Conservation (phyloP, 345 rosid genomes). For the Cardiospermum halicacabum region DNA sequence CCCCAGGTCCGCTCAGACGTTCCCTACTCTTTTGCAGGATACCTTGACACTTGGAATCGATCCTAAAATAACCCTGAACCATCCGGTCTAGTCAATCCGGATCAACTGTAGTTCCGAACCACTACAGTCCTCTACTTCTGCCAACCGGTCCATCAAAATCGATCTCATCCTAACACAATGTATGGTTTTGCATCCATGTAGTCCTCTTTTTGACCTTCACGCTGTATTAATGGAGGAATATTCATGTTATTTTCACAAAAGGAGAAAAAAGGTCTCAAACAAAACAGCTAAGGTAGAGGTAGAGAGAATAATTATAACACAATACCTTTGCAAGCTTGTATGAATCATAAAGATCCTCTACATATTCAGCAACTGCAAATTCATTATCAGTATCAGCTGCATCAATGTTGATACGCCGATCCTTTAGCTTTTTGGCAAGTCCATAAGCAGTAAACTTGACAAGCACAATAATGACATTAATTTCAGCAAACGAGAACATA, state of each 20-base stretch:
- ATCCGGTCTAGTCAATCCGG: too few relatives aligned
- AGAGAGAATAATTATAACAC: background rate
- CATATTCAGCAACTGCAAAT: slow-evolving; percentile 78
- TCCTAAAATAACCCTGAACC: too few relatives aligned
- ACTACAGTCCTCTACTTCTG: too few relatives aligned
- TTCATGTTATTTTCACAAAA: background rate
- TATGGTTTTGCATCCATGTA: slow-evolving; percentile 73
- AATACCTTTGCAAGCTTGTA: slow-evolving; percentile 62
- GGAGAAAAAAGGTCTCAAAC: background rate
- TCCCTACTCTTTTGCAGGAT: too few relatives aligned
- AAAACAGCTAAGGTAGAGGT: too few relatives aligned
- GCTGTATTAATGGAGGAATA: slow-evolving; percentile 25
- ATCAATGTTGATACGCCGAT: slow-evolving; percentile 48
- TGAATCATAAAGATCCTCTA: slow-evolving; percentile 78
- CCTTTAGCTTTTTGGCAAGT: slow-evolving; percentile 33
- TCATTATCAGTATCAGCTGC: slow-evolving; percentile 56
- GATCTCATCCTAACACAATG: slow-evolving; percentile 76
- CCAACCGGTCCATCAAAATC: slow-evolving; percentile 79
- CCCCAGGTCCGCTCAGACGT: too few relatives aligned
- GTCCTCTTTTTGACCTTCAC: slow-evolving; percentile 45
- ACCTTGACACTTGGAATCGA: too few relatives aligned
- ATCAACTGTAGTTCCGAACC: too few relatives aligned
- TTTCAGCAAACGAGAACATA: background rate
- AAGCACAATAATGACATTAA: too few relatives aligned
- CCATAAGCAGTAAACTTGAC: slow-evolving; percentile 60